Conservation (phyloP, 495 filamentous ascomycete genomes). For the Hypomontagnella monticulosa region DNA sequence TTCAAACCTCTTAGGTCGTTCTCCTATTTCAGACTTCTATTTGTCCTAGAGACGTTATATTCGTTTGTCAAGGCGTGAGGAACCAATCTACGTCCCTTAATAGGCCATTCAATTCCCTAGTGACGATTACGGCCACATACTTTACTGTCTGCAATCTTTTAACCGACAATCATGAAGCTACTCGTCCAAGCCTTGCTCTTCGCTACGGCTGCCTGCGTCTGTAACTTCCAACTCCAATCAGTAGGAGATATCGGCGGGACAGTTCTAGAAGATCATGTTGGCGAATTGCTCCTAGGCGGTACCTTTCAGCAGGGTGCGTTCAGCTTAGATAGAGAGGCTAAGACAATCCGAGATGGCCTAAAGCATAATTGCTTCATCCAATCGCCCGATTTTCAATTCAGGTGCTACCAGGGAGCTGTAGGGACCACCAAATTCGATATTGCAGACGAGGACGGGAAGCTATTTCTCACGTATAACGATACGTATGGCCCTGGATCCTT, state of each 20-base stretch:
- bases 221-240: slow-evolving; percentile 45
- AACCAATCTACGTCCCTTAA: slow-evolving; percentile 26
- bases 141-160: slow-evolving; percentile 9
- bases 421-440: slow-evolving; percentile 39
- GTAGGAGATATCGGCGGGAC: slow-evolving; percentile 37
- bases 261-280: slow-evolving; percentile 40
- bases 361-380: slow-evolving; percentile 46
- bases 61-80: slow-evolving; percentile 3
- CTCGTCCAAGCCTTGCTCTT: slow-evolving; percentile 30
- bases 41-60: slow-evolving; percentile 29
- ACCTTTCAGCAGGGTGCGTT: slow-evolving; percentile 44
- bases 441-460: slow-evolving; percentile 14
- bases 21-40: slow-evolving; percentile 12
- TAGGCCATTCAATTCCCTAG: neutral
- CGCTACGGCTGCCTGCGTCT: slow-evolving; percentile 25
- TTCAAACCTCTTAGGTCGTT: slow-evolving; percentile 1
- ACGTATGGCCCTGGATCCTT: slow-evolving; percentile 23
- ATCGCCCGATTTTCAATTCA: slow-evolving; percentile 38
- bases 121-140: neutral
- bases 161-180: slow-evolving; percentile 30
- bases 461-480: slow-evolving; percentile 40
- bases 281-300: slow-evolving; percentile 40
- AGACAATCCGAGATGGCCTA: slow-evolving; percentile 41
- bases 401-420: slow-evolving; percentile 41
- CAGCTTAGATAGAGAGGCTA: slow-evolving; percentile 39